A percentile compares a stretch with the other conserved stretches of the same genome.
Conservation (phyloP, 169 alveolate genomes). For the Eimeria mitis region DNA sequence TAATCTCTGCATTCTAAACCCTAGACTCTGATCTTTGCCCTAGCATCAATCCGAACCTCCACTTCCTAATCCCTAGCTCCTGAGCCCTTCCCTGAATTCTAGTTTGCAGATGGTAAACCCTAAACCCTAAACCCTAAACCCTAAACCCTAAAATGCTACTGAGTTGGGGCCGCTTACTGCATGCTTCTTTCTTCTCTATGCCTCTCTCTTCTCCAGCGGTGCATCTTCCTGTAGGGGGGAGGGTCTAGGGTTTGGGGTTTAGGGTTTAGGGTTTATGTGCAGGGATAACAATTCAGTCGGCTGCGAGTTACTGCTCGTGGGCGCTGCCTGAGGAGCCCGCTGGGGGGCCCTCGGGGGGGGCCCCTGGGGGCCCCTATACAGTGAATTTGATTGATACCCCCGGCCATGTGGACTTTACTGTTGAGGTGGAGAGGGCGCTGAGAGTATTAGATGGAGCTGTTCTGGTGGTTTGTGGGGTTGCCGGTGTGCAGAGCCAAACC, state of each 20-base stretch:
- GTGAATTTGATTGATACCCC: conserved; percentile 99
- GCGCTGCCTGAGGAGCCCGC: conserved; percentile 62
- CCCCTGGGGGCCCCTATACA: conserved; percentile 76
- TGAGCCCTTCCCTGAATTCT: not conserved
- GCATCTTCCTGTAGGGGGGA: no score
- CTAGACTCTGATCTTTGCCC: no score
- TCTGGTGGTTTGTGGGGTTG: conserved; percentile 97
- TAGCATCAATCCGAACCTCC: not conserved
- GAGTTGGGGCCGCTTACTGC: not conserved
- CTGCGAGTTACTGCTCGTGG: conserved; percentile 98
- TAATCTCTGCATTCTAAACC: no score
- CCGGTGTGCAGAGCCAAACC: conserved; percentile 98
- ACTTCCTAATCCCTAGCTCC: no score
- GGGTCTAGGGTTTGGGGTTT: not conserved
- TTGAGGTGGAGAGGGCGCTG: conserved; percentile 98
- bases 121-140: not conserved
- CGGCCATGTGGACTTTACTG: conserved; percentile 99
- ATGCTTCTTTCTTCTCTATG: no score
- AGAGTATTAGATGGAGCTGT: conserved; percentile 99
- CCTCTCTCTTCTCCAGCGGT: not conserved
- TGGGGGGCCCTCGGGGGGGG: conserved; percentile 12
- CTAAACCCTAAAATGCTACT: not conserved
- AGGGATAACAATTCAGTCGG: conserved; percentile 98
- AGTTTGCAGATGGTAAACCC: no score
- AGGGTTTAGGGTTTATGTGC: conserved; percentile 5